Base-by-base conservation (phyloP, 352 stramenopile species). In the Bremia lactucae region DNA sequence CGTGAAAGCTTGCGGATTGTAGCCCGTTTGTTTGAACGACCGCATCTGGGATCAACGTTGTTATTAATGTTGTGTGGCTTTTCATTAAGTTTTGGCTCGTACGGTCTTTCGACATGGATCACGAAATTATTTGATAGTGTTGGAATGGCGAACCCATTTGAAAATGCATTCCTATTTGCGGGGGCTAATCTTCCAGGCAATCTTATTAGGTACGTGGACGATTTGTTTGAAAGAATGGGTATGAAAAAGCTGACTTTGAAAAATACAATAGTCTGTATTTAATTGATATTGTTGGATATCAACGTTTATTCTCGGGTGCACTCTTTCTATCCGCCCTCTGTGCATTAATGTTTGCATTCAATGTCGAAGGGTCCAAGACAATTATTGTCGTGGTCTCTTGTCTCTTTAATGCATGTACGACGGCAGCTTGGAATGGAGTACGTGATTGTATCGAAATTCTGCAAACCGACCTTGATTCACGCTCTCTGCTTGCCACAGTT, bases 41-140 rank as follows among this genome's bases (percentile, higher is more conserved):
- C 64, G 0, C 69, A 81, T 26, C 33, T 62, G 18, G 35, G 50
- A 3, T 54, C 59, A 5, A 88, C 76, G 6, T 36, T 84, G 24
- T 21, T 88, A 26, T 66, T 88, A 22, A 82, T 88, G 68, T 24
- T 79, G 19, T 81, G 65, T 38, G 71, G 68, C 0, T 86, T 70
- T 48, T 84, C 67, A 18, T 59, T 88, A 6, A 86, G 70, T 25
- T 95, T 96, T 69, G 84, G 83, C 22, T 95, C 79, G 9, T 97
- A 97, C 51, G 87, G 87, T 9, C 59, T 97, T 15, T 84, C 83
- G 6, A 95, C 87, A 18, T 97, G 89, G 89, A 96, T 97, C 47
- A 96, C 92, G 21, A 96, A 83, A 42, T 49, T 97, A 0, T 96
- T 97, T 64, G 53, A 87, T 37, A 72, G 60, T 21, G 71, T 95